A percentile compares a stretch with the other conserved stretches of the same genome.
These are phyloP conservation scores for Polyporus arcularius DNA, from an alignment of 768 basidiomycete species.

Conservation along the genomic window DNA sequence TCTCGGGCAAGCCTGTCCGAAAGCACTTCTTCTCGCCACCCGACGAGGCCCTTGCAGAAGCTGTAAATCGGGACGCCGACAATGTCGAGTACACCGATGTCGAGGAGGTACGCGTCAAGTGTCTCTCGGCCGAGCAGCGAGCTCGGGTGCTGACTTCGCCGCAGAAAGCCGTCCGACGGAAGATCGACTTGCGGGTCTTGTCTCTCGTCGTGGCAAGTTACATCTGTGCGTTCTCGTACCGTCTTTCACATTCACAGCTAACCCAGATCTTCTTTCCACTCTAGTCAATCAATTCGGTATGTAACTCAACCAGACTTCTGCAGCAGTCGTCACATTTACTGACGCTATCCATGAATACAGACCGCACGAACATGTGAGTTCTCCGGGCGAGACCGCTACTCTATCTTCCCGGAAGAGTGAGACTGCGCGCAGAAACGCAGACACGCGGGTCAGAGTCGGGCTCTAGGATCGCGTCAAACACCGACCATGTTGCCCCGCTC, in stretches of 20 bases:
- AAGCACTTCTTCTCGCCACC: conserved; percentile 31
- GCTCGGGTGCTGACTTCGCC: background rate
- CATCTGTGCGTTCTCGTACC: conserved; percentile 42
- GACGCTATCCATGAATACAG: conserved; percentile 26
- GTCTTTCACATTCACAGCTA: background rate
- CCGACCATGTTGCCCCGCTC: too few species aligned
- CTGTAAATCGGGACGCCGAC: conserved; percentile 52
- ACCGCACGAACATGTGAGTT: conserved; percentile 57
- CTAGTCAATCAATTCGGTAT: conserved; percentile 27
- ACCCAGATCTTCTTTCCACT: background rate
- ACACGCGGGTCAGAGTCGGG: too few species aligned
- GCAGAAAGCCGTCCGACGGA: conserved; percentile 45
- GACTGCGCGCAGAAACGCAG: too few species aligned
- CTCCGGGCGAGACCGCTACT: background rate
- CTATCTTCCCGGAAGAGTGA: too few species aligned
- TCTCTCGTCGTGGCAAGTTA: conserved; percentile 53
- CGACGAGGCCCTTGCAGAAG: conserved; percentile 42
- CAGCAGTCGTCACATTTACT: background rate
- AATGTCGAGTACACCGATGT: conserved; percentile 48
- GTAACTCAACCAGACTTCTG: background rate
- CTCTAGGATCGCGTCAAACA: too few species aligned
- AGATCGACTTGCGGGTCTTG: conserved; percentile 54
- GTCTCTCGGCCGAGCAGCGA: background rate
- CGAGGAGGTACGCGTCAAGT: conserved; percentile 42
- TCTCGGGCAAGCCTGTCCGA: conserved; percentile 29